phyloP scores from a whole-genome alignment of 2,329 filamentous ascomycete genomes.

The Cladophialophora psammophila region DNA sequence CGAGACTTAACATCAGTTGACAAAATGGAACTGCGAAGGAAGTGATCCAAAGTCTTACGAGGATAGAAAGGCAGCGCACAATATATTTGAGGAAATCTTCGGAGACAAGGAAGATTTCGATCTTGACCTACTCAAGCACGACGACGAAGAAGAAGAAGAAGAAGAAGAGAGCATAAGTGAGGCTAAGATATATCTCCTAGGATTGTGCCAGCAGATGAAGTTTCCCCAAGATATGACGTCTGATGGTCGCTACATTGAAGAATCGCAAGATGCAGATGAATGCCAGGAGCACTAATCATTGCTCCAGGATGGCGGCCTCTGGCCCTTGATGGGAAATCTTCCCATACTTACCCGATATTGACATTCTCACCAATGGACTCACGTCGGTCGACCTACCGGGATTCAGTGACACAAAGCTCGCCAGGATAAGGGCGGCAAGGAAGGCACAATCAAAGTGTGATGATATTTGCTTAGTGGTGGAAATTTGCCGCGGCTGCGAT shows the following conservation, averaged over 20 bases:
- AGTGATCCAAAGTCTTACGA: neutral
- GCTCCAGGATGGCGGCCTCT: slow-evolving; percentile 21
- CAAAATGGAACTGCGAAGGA: slow-evolving; percentile 1
- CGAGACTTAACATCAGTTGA: slow-evolving; percentile 1
- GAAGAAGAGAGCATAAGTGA: neutral
- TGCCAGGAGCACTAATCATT: neutral
- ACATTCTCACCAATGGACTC: slow-evolving; percentile 19
- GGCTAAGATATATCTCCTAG: neutral
- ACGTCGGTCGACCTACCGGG: slow-evolving; percentile 27
- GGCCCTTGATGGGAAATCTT: slow-evolving; percentile 21
- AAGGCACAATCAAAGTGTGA: slow-evolving; percentile 25
- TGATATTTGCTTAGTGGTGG: slow-evolving; percentile 20
- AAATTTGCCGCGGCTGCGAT: slow-evolving; percentile 22
- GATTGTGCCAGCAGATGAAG: neutral
- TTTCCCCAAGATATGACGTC: neutral
- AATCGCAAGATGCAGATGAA: slow-evolving; percentile 9
- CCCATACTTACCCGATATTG: slow-evolving; percentile 15
- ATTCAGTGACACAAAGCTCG: slow-evolving; percentile 23
- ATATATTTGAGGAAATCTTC: neutral
- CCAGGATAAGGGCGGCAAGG: slow-evolving; percentile 20
- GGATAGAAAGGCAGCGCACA: neutral
- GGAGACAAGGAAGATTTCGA: slow-evolving; percentile 13
- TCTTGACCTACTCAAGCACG: slow-evolving; percentile 5
- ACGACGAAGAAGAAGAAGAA: slow-evolving; percentile 8
- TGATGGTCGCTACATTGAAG: neutral